phyloP scores from a whole-genome alignment of 2,329 filamentous ascomycete genomes.

The Cytospora piceicola region DNA sequence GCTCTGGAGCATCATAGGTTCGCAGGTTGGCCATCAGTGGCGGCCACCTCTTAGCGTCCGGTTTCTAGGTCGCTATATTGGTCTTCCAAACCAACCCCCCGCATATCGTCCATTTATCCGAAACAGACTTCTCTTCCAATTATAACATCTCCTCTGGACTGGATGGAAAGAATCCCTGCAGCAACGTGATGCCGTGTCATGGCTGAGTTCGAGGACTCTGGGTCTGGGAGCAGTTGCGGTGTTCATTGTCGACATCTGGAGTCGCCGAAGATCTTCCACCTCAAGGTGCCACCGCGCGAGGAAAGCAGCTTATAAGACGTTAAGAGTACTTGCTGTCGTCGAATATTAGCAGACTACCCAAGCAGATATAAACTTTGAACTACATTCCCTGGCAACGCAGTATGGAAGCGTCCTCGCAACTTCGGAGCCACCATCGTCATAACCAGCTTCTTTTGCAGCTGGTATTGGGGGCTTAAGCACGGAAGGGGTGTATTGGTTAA shows the following conservation, averaged over 20 bases:
- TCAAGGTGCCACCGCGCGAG: too few relatives aligned
- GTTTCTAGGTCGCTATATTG: neutral
- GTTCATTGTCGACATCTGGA: too few relatives aligned
- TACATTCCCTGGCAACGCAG: neutral
- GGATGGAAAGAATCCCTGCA: neutral
- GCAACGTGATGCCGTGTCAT: neutral
- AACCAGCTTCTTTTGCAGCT: neutral
- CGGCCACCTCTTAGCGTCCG: neutral
- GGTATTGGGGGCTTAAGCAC: neutral
- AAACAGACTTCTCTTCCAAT: slow-evolving; percentile 10
- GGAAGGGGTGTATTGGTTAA: too few relatives aligned
- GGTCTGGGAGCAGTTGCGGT: neutral
- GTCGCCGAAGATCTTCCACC: neutral
- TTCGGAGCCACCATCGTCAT: neutral
- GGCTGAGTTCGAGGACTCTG: neutral
- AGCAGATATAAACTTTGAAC: neutral
- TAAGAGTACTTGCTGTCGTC: neutral
- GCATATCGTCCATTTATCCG: neutral
- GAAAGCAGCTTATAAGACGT: too few relatives aligned
- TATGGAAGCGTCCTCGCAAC: neutral
- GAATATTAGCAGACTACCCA: neutral
- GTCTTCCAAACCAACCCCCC: neutral
- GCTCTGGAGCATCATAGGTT: neutral
- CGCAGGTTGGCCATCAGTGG: neutral
- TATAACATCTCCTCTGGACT: neutral